phyloP scores from a whole-genome alignment of 352 stramenopile genomes.

The Globisporangium polare region DNA sequence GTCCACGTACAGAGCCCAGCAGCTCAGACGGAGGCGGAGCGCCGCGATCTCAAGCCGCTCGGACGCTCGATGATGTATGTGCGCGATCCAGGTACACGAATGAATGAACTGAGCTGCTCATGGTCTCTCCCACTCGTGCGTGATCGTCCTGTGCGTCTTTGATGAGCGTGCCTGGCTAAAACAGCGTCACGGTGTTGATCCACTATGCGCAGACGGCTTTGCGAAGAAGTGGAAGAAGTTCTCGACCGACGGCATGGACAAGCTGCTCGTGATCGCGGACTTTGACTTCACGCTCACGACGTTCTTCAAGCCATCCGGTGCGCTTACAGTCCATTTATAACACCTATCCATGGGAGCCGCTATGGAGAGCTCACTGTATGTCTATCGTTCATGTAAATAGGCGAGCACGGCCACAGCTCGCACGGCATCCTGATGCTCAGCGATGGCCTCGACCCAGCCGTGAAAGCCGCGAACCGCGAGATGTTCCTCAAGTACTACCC shows the following conservation, averaged over 20 bases:
- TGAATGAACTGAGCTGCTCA: neutral
- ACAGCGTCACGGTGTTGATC: no score
- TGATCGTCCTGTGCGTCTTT: neutral
- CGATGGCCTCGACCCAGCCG: slow-evolving; percentile 17
- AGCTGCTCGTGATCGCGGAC: slow-evolving; percentile 68
- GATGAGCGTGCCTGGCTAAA: no score
- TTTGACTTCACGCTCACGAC: slow-evolving; percentile 76
- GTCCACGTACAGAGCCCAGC: neutral
- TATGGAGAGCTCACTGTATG: neutral
- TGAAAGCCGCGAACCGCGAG: slow-evolving; percentile 29
- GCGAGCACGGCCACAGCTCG: neutral
- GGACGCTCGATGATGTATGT: slow-evolving; percentile 27
- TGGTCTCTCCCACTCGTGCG: neutral
- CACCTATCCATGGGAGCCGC: neutral
- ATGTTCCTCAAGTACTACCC: slow-evolving; percentile 68
- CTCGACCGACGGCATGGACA: slow-evolving; percentile 46
- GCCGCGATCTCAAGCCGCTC: slow-evolving; percentile 10
- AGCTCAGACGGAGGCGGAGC: neutral
- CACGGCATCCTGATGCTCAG: slow-evolving; percentile 31
- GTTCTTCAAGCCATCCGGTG: slow-evolving; percentile 28
- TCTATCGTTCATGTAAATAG: neutral
- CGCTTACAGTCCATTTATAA: neutral
- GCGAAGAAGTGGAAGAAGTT: slow-evolving; percentile 74
- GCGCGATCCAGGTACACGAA: slow-evolving; percentile 31
- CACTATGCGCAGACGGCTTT: slow-evolving; percentile 41